Percentiles rank a stretch among this genome's conserved stretches.
phyloP scores from a whole-genome alignment of 2,329 filamentous ascomycete species.

The Xylariaceae sp. region DNA sequence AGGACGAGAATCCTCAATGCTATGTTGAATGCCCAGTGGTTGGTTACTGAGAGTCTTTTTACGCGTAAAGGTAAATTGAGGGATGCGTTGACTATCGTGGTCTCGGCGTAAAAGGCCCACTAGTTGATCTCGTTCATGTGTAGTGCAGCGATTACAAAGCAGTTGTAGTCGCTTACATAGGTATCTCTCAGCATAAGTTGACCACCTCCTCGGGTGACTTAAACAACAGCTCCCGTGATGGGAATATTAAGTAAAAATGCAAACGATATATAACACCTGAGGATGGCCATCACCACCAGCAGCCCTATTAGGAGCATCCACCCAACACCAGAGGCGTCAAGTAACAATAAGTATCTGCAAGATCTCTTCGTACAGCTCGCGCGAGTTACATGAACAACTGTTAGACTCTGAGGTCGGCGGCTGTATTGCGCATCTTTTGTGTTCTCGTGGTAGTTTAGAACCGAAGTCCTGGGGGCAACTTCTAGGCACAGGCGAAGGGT shows the following conservation, averaged over 20 bases:
- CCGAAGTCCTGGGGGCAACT: not conserved
- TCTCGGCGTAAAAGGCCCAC: constrained; percentile 8
- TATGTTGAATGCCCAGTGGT: constrained; percentile 5
- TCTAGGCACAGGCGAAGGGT: constrained; percentile 8
- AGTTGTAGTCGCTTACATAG: not conserved
- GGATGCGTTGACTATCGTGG: not conserved
- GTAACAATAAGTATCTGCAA: not conserved
- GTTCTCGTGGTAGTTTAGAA: not conserved
- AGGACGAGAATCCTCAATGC: constrained; percentile 3
- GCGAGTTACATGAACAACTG: constrained; percentile 4
- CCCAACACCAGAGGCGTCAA: not conserved
- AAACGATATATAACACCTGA: constrained; percentile 1
- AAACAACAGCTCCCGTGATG: not conserved
- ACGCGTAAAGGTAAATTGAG: constrained; percentile 1
- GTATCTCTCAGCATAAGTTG: not conserved
- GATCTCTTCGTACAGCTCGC: not conserved
- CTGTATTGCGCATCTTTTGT: not conserved
- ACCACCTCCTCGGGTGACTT: not conserved
- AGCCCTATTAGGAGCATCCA: constrained; percentile 4
- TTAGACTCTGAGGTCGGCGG: constrained; percentile 1
- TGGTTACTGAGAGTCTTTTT: not conserved
- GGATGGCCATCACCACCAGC: not conserved
- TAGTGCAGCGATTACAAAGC: not conserved
- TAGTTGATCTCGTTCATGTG: constrained; percentile 11
- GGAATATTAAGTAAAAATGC: constrained; percentile 1